Base-by-base conservation (phyloP, 2,329 filamentous ascomycete genomes). In the Hyphodiscus sp. region DNA sequence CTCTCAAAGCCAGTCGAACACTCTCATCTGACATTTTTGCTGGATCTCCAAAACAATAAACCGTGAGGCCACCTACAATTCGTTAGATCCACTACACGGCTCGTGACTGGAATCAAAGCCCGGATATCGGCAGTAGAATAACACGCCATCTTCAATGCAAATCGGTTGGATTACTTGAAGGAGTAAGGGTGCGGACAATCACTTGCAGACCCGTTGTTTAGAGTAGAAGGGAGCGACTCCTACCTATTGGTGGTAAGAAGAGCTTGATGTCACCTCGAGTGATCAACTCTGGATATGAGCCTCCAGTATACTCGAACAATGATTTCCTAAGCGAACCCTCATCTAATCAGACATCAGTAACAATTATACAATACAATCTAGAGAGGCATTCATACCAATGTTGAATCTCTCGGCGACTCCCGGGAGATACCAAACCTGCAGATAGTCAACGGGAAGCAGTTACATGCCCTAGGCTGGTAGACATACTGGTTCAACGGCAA, bases 11-110 rank as follows among this genome's bases (percentile, higher is more conserved):
- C 43, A 97, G 77, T 56, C 81, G 83, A 53, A 85, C 85, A 51
- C 86, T 88, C 46, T 90, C 85, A 67, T 97, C 89, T 5, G 90
- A 89, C 82, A 97, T 94, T 68, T 94, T 95, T 51, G 89, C 88
- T 19, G 91, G 91, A 63, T 96, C 91, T 45, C 94, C 94, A 68
- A 99, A 99, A 71, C 90, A 94, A 73, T 99, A 97, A 9, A 97
- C 94, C 0, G 94, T 97, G 61, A 97, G 74, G 9, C 92, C 94
- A 57, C 64, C 64, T 66, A 47, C 10, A 23, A 49, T 45, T 10
- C 53, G 33, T 57, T 43, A 54, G 50, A 52, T 50, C 47, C 44
- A 6, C 20, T 10, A 29, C 41, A 38, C 11, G 13, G 2, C 4
- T 38, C 13, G 11, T 38, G 33, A 38, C 33, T n/a, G 16, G 11